Evolutionary conservation across 208 protist genomes (phyloP), one percentile per base, ranked within the genome.

Genomic region (Trypanosoma theileri): DNA sequence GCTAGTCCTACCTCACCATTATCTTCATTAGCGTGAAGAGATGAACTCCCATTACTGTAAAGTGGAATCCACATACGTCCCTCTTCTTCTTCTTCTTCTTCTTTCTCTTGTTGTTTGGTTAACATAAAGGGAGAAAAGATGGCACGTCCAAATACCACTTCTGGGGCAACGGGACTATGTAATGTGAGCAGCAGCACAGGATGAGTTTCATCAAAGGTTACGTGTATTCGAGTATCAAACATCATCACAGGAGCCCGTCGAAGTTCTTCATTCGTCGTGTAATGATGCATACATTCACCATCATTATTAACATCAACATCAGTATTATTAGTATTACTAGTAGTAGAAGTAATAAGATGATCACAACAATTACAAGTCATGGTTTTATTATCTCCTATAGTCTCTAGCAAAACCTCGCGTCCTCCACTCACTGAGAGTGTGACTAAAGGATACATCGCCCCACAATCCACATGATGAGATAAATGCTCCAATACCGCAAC

Each of bases 181-280:
- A 89, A 71, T 8, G 71, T 84, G 45, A 89, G 44, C 14, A 89
- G 69, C 26, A 89, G 44, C 14, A 74, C 41, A 12, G 82, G 59
- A 21, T 77, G 65, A n/a, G 66, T 53, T 11, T 71, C 55, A 35
- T 63, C 61, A 35, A 85, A 55, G 17, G 76, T 68, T 3, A 79
- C 54, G 24, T 82, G 79, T 16, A 88, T 71, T 24, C 24, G 17
- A 2, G 79, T 42, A 59, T 81, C 59, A 75, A 83, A 82, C 10
- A 59, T 66, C 57, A 80, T 71, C 4, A 84, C 68, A 11, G 79
- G 82, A 19, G 76, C 68, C 28, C 72, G 77, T 51, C 53, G 61
- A 17, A 69, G 24, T 35, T 35, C 28, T 6, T 35, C 28, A 35
- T 35, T 35, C 28, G 28, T 6, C 28, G 28, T 35, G 28, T 35